These are phyloP conservation scores for Atkinsonella hypoxylon DNA, from an alignment of 2,329 filamentous ascomycete species.

Conservation along the genomic window DNA sequence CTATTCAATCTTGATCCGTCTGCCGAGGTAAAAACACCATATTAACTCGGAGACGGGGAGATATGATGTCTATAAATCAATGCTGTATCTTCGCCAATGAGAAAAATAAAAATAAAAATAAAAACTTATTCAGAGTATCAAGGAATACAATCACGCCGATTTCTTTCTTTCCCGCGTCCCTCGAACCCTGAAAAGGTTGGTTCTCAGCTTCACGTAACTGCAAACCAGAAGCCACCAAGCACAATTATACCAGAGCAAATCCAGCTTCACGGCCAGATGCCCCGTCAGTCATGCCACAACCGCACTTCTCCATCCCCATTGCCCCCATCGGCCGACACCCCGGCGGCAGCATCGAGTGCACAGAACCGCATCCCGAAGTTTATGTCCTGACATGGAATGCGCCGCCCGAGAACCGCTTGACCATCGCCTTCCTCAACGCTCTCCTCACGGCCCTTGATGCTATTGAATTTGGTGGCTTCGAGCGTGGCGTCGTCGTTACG, in stretches of 20 bases:
- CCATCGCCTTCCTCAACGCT: conserved; percentile 53
- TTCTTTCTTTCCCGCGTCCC: too few relatives aligned
- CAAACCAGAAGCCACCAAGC: too few relatives aligned
- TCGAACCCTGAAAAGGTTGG: too few relatives aligned
- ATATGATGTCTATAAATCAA: too few relatives aligned
- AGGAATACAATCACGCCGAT: too few relatives aligned
- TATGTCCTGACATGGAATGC: conserved; percentile 64
- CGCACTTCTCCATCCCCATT: conserved; percentile 36
- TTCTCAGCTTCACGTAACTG: not conserved
- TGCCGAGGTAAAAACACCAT: not conserved
- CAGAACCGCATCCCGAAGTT: conserved; percentile 44
- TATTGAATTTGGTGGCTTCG: conserved; percentile 49
- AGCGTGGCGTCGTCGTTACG: conserved; percentile 62
- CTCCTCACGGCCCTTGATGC: conserved; percentile 62
- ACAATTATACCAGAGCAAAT: not conserved
- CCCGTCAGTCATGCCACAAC: not conserved
- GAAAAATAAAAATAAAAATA: too few relatives aligned
- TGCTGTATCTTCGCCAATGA: too few relatives aligned
- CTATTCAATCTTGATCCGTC: not conserved
- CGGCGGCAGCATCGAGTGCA: conserved; percentile 49
- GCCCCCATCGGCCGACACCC: conserved; percentile 32
- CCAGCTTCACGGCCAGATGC: not conserved
- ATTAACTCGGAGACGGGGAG: not conserved
- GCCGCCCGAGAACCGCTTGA: conserved; percentile 65
- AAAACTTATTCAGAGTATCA: too few relatives aligned